These are phyloP conservation scores for Aspergillus tanneri DNA, from an alignment of 2,329 filamentous ascomycete genomes.

Conservation along the genomic window DNA sequence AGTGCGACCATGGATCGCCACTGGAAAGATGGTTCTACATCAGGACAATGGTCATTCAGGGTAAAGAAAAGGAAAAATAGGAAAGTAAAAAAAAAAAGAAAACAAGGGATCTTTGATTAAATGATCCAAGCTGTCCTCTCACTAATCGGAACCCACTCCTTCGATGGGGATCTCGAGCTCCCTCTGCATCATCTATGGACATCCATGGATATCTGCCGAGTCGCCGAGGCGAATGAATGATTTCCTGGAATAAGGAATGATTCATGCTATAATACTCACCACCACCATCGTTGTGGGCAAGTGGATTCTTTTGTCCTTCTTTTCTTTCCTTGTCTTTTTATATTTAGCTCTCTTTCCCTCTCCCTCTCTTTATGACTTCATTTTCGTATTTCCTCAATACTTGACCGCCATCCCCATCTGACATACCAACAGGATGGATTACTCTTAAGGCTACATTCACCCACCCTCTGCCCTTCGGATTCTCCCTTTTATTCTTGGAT, in stretches of 20 bases:
- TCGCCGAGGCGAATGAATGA: not conserved
- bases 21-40: too few species aligned
- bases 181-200: too few species aligned
- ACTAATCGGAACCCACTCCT: too few species aligned
- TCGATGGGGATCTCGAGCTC: too few species aligned
- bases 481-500: not conserved
- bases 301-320: conserved; percentile 1
- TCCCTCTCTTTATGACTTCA: not conserved
- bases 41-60: too few species aligned
- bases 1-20: conserved; percentile 1
- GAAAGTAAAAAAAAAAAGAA: too few species aligned
- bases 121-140: not conserved
- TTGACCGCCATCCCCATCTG: conserved; percentile 9
- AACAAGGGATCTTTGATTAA: too few species aligned
- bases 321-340: conserved; percentile 5
- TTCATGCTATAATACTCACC: not conserved
- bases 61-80: too few species aligned
- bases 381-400: conserved; percentile 4
- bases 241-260: not conserved
- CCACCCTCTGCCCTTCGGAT: too few species aligned
- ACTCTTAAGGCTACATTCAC: not conserved
- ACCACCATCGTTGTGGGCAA: not conserved
- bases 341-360: not conserved
- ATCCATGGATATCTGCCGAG: not conserved
- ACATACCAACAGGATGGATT: not conserved